phyloP scores from a whole-genome alignment of 176 grass and related monocot genomes.

The Juncus effusus region DNA sequence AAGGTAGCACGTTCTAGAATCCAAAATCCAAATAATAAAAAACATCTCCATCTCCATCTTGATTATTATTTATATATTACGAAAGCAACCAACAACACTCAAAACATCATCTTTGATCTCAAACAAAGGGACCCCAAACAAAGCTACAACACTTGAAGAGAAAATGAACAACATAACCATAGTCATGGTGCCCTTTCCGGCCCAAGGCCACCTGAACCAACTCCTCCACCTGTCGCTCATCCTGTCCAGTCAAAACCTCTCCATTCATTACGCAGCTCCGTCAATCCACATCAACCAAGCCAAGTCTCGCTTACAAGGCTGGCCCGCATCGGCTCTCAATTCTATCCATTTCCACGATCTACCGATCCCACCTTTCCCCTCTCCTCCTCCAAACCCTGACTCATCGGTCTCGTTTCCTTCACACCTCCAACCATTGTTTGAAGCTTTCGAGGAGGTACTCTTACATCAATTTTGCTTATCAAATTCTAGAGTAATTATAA shows the following conservation, averaged over 20 bases:
- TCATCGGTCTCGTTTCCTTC: slow-evolving; percentile 30
- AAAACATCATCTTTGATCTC: too few relatives aligned
- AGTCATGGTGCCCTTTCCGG: slow-evolving; percentile 51
- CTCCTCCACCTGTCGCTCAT: slow-evolving; percentile 52
- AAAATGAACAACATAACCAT: slow-evolving; percentile 24
- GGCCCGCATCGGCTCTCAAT: not conserved
- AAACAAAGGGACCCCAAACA: not conserved
- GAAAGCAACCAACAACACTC: too few relatives aligned
- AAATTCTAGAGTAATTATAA: not conserved
- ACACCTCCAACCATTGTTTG: slow-evolving; percentile 35
- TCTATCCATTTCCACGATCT: slow-evolving; percentile 45
- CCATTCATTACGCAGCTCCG: slow-evolving; percentile 60
- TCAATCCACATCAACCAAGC: slow-evolving; percentile 43
- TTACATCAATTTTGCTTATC: not conserved
- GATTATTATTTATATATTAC: too few relatives aligned
- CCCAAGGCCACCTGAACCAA: slow-evolving; percentile 69
- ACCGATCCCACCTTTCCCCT: slow-evolving; percentile 26
- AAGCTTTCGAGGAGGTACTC: not conserved
- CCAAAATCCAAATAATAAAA: too few relatives aligned
- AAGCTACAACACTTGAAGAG: not conserved
- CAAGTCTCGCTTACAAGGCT: slow-evolving; percentile 31
- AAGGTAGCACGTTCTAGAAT: too few relatives aligned
- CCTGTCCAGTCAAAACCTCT: slow-evolving; percentile 32
- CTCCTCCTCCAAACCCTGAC: slow-evolving; percentile 29
- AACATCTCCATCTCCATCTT: too few relatives aligned